These are phyloP conservation scores for Kitagawia praeruptora DNA, from an alignment of 129 eudicot genomes.

Conservation along the genomic window DNA sequence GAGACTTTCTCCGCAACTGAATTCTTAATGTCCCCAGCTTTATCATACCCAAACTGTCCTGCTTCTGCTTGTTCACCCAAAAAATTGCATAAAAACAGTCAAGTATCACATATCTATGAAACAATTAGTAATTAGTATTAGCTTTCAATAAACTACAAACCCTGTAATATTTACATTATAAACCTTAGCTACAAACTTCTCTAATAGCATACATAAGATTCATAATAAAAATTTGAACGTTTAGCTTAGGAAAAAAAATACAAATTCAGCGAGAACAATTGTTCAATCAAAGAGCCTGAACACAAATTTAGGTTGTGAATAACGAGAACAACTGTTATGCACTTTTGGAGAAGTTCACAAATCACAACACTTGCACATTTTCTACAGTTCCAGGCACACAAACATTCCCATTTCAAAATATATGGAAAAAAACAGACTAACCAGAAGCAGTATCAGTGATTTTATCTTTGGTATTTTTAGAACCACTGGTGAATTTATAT, in stretches of 20 bases:
- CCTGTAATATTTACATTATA: too few species aligned
- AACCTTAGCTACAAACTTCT: too few species aligned
- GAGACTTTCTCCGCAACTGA: constrained; percentile 8
- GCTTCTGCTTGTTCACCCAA: background rate
- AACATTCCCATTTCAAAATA: background rate
- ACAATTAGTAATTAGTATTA: background rate
- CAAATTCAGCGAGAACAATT: too few species aligned
- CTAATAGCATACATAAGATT: too few species aligned
- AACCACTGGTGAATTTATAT: constrained; percentile 17
- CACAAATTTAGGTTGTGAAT: too few species aligned
- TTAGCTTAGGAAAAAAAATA: too few species aligned
- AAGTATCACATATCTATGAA: background rate
- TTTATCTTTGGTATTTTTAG: constrained; percentile 33
- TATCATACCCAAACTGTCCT: constrained; percentile 10
- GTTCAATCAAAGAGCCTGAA: too few species aligned
- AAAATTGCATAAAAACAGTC: background rate
- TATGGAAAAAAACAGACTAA: background rate
- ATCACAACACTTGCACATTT: background rate
- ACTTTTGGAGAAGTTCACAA: too few species aligned
- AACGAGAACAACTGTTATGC: too few species aligned
- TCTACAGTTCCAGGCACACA: background rate
- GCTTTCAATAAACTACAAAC: too few species aligned
- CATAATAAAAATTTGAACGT: too few species aligned
- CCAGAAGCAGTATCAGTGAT: constrained; percentile 28
- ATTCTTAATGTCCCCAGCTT: background rate